Percentiles rank a stretch among this genome's conserved stretches.
These are phyloP conservation scores for Exsudoporus floridanus DNA, from an alignment of 1,284 basidiomycete genomes.

Conservation along the genomic window DNA sequence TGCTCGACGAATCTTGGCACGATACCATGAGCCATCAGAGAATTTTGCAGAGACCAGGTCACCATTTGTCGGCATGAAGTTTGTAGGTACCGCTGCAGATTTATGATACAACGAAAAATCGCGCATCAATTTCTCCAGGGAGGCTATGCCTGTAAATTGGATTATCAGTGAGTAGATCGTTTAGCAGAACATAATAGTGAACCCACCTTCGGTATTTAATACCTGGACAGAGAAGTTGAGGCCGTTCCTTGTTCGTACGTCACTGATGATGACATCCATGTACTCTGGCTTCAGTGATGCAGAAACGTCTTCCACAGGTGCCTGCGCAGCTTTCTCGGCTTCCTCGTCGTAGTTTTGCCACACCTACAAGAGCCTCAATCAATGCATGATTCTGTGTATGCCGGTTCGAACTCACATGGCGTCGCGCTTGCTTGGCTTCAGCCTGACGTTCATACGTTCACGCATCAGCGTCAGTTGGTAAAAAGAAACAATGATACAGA, in stretches of 20 bases:
- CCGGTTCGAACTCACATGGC: conserved; percentile 56
- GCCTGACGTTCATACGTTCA: conserved; percentile 43
- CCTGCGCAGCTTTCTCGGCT: conserved; percentile 54
- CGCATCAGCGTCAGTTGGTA: conserved; percentile 2
- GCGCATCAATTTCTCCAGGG: conserved; percentile 89
- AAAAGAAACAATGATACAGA: conserved; percentile 28
- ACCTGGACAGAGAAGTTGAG: conserved; percentile 92
- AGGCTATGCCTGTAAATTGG: conserved; percentile 65
- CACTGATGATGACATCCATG: conserved; percentile 89
- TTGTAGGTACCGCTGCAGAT: conserved; percentile 55
- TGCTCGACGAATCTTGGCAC: conserved; percentile 81
- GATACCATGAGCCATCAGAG: conserved; percentile 92
- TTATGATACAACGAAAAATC: conserved; percentile 88
- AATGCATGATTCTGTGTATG: not conserved
- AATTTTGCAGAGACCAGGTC: conserved; percentile 91
- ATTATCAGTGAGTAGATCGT: not conserved
- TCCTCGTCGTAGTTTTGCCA: conserved; percentile 81
- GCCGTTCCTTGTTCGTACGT: conserved; percentile 73
- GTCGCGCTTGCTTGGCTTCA: conserved; percentile 74
- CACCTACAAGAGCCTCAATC: conserved; percentile 49
- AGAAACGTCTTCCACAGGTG: conserved; percentile 42
- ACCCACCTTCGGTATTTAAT: conserved; percentile 79
- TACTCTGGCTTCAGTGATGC: conserved; percentile 78
- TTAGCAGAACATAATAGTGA: not conserved
- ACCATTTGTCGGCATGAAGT: conserved; percentile 77